Conservation (phyloP, 139 green algal species). For the Chlamydomonas schloesseri region DNA sequence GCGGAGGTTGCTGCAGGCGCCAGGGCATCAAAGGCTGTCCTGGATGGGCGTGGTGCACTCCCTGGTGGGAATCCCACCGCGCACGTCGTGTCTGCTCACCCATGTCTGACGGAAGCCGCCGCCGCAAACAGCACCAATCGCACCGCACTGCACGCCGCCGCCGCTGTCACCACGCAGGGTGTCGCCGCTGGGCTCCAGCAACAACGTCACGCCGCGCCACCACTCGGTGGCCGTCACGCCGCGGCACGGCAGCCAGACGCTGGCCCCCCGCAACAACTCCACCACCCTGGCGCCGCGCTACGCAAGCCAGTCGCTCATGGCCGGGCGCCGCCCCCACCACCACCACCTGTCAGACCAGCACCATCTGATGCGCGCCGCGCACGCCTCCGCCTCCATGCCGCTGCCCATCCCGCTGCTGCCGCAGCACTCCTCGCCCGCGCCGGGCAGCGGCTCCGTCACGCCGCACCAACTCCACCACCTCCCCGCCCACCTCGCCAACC, state of each 20-base stretch:
- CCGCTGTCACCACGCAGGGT: neutral
- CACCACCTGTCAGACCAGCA: no score
- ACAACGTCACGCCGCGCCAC: neutral
- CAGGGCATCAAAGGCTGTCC: no score
- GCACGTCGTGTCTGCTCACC: no score
- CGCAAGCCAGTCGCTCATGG: constrained; percentile 15
- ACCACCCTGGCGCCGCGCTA: constrained; percentile 9
- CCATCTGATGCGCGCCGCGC: no score
- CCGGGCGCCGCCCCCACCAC: neutral
- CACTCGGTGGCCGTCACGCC: neutral
- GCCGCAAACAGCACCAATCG: no score
- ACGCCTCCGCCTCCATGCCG: constrained; percentile 4
- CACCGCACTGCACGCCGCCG: neutral
- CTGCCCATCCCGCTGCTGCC: neutral
- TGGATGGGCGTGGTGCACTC: no score
- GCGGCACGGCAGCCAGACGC: constrained; percentile 14
- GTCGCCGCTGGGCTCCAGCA: constrained; percentile 28
- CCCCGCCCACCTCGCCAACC: neutral
- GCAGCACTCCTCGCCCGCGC: neutral
- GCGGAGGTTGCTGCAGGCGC: no score
- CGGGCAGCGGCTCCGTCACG: neutral
- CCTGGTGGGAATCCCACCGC: no score
- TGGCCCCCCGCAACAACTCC: constrained; percentile 5
- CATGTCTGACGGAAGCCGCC: no score
- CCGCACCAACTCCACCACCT: neutral